phyloP scores from a whole-genome alignment of 768 basidiomycete species.

The Russula foetens region DNA sequence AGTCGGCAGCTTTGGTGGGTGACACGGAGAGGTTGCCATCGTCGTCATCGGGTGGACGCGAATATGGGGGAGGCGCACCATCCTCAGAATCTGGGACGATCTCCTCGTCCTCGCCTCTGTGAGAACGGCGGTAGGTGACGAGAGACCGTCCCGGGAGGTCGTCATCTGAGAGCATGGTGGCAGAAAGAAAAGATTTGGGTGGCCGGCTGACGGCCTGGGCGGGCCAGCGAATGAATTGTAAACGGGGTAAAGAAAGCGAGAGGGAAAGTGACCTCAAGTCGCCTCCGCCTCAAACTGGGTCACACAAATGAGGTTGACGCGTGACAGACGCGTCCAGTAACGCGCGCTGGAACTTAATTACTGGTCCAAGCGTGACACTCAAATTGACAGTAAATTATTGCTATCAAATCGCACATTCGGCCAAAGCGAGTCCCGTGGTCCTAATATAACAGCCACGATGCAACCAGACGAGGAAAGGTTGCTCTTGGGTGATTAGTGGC shows the following conservation, averaged over 20 bases:
- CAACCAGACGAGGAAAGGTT: background rate
- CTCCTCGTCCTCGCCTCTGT: conserved; percentile 11
- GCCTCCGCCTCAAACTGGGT: conserved; percentile 15
- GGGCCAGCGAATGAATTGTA: conserved; percentile 1
- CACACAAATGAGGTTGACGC: conserved; percentile 16
- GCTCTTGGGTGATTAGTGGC: background rate
- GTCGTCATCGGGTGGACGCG: conserved; percentile 1
- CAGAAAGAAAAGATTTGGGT: background rate
- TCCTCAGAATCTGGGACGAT: conserved; percentile 20
- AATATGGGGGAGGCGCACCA: background rate
- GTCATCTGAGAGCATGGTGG: conserved; percentile 22
- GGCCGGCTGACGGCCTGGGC: conserved; percentile 3
- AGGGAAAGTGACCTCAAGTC: background rate
- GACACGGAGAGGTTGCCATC: background rate
- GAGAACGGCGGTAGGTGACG: conserved; percentile 11
- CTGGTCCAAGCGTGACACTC: background rate
- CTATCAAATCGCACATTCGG: background rate
- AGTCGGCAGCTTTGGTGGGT: background rate
- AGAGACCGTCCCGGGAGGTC: conserved; percentile 28
- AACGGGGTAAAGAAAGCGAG: background rate
- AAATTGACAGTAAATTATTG: too few species aligned
- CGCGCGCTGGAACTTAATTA: background rate
- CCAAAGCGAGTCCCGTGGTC: background rate
- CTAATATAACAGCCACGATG: background rate
- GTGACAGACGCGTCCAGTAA: conserved; percentile 16